phyloP scores from a whole-genome alignment of 108 stramenopile genomes.

The Cyclotella choctawhatcheeana region DNA sequence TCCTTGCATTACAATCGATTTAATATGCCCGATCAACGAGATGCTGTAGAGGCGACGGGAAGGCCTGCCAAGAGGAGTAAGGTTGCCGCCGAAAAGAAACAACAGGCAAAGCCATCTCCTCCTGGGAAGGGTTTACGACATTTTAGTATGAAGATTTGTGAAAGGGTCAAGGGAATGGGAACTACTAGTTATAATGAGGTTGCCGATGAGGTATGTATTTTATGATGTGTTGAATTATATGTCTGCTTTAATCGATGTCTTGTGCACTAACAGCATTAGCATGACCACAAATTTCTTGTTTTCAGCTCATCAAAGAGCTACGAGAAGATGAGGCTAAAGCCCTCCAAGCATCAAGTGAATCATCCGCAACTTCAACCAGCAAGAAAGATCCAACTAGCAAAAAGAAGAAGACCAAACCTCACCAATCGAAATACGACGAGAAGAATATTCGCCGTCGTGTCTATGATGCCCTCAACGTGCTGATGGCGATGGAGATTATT shows the following conservation, averaged over 20 bases:
- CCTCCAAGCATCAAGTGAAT: slow-evolving; percentile 47
- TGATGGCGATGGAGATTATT: slow-evolving; percentile 97
- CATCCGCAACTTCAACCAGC: background rate
- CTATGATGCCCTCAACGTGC: slow-evolving; percentile 96
- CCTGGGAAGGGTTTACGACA: slow-evolving; percentile 86
- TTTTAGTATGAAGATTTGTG: slow-evolving; percentile 92
- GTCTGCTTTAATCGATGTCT: too few relatives aligned
- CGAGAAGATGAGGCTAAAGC: slow-evolving; percentile 58
- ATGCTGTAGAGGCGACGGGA: background rate
- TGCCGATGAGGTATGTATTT: slow-evolving; percentile 87
- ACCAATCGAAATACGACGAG: slow-evolving; percentile 74
- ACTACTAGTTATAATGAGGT: slow-evolving; percentile 95
- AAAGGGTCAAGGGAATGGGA: slow-evolving; percentile 94
- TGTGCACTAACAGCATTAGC: too few relatives aligned
- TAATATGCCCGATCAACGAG: background rate
- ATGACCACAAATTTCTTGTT: background rate
- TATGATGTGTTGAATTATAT: too few relatives aligned
- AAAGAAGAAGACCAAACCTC: slow-evolving; percentile 30
- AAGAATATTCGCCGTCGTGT: slow-evolving; percentile 93
- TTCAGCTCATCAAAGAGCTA: slow-evolving; percentile 45
- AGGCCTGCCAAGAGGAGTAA: background rate
- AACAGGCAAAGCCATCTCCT: background rate
- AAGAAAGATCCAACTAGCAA: too few relatives aligned
- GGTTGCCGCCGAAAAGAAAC: background rate
- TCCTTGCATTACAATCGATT: background rate